Percentiles rank a stretch among this genome's conserved stretches.
These are phyloP conservation scores for Aspergillus asperescens DNA, from an alignment of 495 filamentous ascomycete species.

Conservation along the genomic window DNA sequence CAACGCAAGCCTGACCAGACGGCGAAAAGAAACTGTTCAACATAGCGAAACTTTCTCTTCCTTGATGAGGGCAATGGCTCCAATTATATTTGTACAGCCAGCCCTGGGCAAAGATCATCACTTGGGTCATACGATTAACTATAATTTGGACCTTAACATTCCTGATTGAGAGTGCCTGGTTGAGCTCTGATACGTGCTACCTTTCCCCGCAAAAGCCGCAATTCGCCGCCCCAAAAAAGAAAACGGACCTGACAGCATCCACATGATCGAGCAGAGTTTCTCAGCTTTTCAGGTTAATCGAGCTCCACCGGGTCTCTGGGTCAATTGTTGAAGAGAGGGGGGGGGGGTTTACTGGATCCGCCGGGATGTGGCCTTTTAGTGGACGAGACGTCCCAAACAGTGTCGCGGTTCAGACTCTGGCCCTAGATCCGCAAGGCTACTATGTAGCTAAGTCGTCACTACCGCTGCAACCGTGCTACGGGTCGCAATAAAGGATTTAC, in stretches of 20 bases:
- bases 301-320: conserved; percentile 20
- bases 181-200: conserved; percentile 25
- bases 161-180: conserved; percentile 20
- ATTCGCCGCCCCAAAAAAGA: conserved; percentile 29
- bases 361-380: conserved; percentile 21
- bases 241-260: conserved; percentile 28
- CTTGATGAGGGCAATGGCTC: conserved; percentile 19
- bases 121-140: conserved; percentile 27
- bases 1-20: conserved; percentile 11
- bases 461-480: conserved; percentile 14
- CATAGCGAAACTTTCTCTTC: conserved; percentile 17
- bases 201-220: conserved; percentile 31
- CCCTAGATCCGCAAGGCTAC: conserved; percentile 19
- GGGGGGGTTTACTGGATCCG: conserved; percentile 13
- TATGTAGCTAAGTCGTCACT: conserved; percentile 19
- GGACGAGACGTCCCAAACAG: conserved; percentile 15
- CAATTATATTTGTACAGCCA: conserved; percentile 19
- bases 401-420: conserved; percentile 17
- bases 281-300: conserved; percentile 20
- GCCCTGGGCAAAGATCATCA: conserved; percentile 21
- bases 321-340: conserved; percentile 9
- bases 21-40: conserved; percentile 13
- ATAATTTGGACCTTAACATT: conserved; percentile 21
- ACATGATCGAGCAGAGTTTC: conserved; percentile 26
- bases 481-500: conserved; percentile 12